Evolutionary conservation across 305 asterid species (phyloP), one percentile per base, ranked within the genome.

Genomic region (Fraxinus dipetala): DNA sequence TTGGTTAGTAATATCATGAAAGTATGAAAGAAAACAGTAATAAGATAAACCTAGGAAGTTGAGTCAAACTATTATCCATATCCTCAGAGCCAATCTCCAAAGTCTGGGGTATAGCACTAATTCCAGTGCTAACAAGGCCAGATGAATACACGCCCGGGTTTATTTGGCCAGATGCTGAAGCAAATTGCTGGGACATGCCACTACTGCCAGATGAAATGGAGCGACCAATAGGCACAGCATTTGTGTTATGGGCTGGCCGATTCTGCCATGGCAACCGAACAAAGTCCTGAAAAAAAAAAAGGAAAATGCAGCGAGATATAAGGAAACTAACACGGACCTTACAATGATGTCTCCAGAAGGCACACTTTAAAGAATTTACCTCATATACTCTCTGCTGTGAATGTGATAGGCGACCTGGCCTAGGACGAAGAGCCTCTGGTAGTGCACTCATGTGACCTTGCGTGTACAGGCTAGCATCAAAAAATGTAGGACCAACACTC

Each of bases 331-430:
- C 38, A 34, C 1, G 38, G 38, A 34, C 38, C 34, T 30, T 30
- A 30, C 32, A 30, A 30, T 30, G 32, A 30, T 30, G 32, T 73
- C 72, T 43, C 28, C 43, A 67, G 48, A 78, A 9, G 74, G 43
- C 30, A 85, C 28, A 35, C 20, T 51, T 36, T 77, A 22, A 80
- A 70, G 82, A 45, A n/a, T n/a, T n/a, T 72, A 91, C 99, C 98
- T 96, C 98, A 82, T 96, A 96, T 84, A 96, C 99, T 79, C 98
- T 90, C 91, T 96, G 99, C 86, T 95, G 98, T 45, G 98, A 90
- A 82, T 89, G 93, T 9, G 99, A 92, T 78, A 96, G 84, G 81
- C 92, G 97, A 36, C 99, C 99, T 76, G 98, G 98, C 85, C 89
- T 92, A 84, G 98, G 98, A 70, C 98, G 98, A 87, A 96, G 99